Evolutionary conservation across 2,329 filamentous ascomycete species (phyloP).

Genomic region (Ceratocystis huliohia): DNA sequence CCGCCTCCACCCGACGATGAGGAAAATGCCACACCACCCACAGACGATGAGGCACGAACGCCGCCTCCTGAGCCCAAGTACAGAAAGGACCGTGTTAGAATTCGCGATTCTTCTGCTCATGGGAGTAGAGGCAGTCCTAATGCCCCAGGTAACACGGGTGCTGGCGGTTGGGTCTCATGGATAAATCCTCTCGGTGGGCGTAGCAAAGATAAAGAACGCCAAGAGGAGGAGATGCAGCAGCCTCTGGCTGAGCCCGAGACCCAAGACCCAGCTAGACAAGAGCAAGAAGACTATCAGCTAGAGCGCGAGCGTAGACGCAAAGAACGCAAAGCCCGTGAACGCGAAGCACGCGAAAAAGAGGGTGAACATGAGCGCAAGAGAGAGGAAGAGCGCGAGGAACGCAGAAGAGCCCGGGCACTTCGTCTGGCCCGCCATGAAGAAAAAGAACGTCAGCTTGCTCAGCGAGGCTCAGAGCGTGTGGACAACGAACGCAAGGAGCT

Average conservation of each 20-base stretch:
- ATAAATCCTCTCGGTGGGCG: slow-evolving; percentile 27
- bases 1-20: slow-evolving; percentile 29
- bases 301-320: slow-evolving; percentile 14
- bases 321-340: slow-evolving; percentile 14
- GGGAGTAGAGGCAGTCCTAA: slow-evolving; percentile 9
- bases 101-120: slow-evolving; percentile 47
- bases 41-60: slow-evolving; percentile 37
- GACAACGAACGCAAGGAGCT: slow-evolving; percentile 31
- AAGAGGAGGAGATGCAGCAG: slow-evolving; percentile 35
- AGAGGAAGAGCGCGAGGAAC: slow-evolving; percentile 18
- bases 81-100: slow-evolving; percentile 65
- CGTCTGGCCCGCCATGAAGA: slow-evolving; percentile 14
- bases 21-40: slow-evolving; percentile 27
- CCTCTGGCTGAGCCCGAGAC: not conserved
- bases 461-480: slow-evolving; percentile 43
- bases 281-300: slow-evolving; percentile 41
- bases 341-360: slow-evolving; percentile 35
- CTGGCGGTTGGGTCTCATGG: slow-evolving; percentile 59
- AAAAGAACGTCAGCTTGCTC: slow-evolving; percentile 17
- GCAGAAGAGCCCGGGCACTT: slow-evolving; percentile 4
- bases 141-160: slow-evolving; percentile 28
- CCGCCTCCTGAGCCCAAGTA: slow-evolving; percentile 44
- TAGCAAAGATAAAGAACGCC: slow-evolving; percentile 30
- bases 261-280: slow-evolving; percentile 2
- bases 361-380: slow-evolving; percentile 14